phyloP scores from a whole-genome alignment of 768 basidiomycete genomes.

The Mrakia blollopis region DNA sequence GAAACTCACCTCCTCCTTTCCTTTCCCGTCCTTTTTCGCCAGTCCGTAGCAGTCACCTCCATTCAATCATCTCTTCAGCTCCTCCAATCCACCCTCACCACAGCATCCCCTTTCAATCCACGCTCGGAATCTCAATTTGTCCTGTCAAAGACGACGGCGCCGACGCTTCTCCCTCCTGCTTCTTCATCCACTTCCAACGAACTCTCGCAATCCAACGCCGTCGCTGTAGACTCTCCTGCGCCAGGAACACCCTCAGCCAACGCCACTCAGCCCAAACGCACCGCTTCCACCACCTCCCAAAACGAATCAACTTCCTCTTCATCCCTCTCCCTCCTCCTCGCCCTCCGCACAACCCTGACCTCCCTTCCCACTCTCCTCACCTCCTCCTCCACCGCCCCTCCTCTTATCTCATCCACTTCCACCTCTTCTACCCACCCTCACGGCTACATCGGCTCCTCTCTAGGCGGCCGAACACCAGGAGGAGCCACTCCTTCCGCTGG shows the following conservation, averaged over 20 bases:
- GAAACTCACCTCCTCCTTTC: slow-evolving; percentile 41
- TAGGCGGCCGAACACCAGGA: not conserved
- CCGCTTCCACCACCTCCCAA: not conserved
- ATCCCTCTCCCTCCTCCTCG: slow-evolving; percentile 5
- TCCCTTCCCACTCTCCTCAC: not conserved
- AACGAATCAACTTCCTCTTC: not conserved
- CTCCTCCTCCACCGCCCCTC: slow-evolving; percentile 21
- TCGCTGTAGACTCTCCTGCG: not conserved
- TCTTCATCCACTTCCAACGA: not conserved
- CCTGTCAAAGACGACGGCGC: not conserved
- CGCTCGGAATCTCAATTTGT: slow-evolving; percentile 28
- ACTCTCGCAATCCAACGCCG: not conserved
- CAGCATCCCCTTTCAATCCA: slow-evolving; percentile 22
- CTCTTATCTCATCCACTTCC: not conserved
- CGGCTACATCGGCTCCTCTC: not conserved
- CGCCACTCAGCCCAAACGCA: not conserved
- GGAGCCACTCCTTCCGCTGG: not conserved
- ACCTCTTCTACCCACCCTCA: not conserved
- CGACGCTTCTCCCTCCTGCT: not conserved
- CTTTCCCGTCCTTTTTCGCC: not conserved
- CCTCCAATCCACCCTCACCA: slow-evolving; percentile 48
- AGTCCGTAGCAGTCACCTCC: slow-evolving; percentile 37
- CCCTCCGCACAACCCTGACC: slow-evolving; percentile 16
- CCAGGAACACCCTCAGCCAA: not conserved
- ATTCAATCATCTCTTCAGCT: slow-evolving; percentile 71